Conservation (phyloP, 2,329 filamentous ascomycete species). For the Phoma sp. region DNA sequence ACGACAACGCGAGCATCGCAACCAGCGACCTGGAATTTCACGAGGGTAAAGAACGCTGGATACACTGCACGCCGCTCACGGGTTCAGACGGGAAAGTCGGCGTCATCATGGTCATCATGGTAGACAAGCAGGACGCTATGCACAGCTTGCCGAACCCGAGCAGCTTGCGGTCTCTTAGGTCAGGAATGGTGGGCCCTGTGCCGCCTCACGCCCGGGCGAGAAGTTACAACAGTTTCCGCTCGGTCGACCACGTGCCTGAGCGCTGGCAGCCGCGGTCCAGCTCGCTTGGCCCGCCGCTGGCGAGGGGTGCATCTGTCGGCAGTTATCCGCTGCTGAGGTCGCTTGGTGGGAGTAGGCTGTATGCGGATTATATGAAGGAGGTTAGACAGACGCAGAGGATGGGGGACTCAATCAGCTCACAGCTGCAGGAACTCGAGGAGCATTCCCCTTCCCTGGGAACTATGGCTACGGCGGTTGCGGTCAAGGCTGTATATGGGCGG, state of each 20-base stretch:
- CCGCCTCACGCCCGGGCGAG: not conserved
- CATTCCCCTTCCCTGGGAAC: not conserved
- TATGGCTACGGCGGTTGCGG: not conserved
- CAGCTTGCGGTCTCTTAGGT: not conserved
- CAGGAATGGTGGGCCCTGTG: not conserved
- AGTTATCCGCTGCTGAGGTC: not conserved
- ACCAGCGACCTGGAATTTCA: not conserved
- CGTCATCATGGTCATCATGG: constrained; percentile 78
- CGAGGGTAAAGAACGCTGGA: constrained; percentile 71
- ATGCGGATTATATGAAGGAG: constrained; percentile 12
- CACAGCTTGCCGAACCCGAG: not conserved
- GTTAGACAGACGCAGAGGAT: constrained; percentile 9
- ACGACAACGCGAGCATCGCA: constrained; percentile 13
- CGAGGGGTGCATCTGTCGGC: not conserved
- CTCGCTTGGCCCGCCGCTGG: not conserved
- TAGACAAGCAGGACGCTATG: constrained; percentile 63
- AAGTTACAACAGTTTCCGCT: constrained; percentile 1
- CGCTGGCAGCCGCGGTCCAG: constrained; percentile 3
- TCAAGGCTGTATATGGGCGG: constrained; percentile 1
- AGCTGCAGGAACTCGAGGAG: not conserved
- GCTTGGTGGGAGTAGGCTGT: constrained; percentile 5
- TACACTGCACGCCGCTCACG: constrained; percentile 75
- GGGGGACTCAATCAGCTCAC: not conserved
- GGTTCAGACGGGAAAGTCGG: constrained; percentile 71
- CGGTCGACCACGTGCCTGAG: not conserved